Evolutionary conservation across 192 early-diverging fungal genomes (phyloP), one percentile per base, ranked within the genome.

Genomic region (Coemansia sp.): DNA sequence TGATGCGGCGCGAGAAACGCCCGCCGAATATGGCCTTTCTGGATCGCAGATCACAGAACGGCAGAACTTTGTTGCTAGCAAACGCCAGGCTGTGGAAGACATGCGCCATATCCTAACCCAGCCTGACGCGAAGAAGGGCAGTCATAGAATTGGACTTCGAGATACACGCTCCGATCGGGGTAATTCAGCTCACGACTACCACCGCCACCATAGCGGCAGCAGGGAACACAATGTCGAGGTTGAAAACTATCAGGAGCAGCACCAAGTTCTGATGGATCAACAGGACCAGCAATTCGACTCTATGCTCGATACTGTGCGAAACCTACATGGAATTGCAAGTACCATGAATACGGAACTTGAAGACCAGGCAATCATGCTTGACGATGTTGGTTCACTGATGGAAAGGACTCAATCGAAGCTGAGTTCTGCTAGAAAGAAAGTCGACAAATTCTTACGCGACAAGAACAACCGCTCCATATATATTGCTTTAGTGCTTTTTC

Each of bases 341-440:
- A 77, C 74, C 0, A 77, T 82, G 71, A 82, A 82, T 64, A 82
- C 70, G 6, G 80, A 82, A 68, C 74, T 82, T 19, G 80, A 77
- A 44, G 60, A 54, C 58, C 80, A 82, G 58, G 70, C 78, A 12
- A 71, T 81, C 7, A 44, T 81, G 38, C 66, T 81, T 38, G 78
- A 76, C 58, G 78, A 81, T 28, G 67, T 81, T 21, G 63, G 55
- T 49, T 47, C 49, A 24, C 30, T 81, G 65, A 62, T 81, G 3
- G 78, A 81, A 18, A 57, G 69, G 53, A 73, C 74, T 23, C 69
- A 72, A 49, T 63, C 78, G 16, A 68, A 68, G 44, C 60, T 81
- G 31, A n/a, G 54, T 24, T 58, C 53, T 2, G 78, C 78, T 0
- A 62, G 60, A 9, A 68, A 62, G 23, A 67, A 67, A 55, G 78